A percentile compares a stretch with the other conserved stretches of the same genome.
These are phyloP conservation scores for Neonectria coccinea DNA, from an alignment of 2,329 filamentous ascomycete genomes.

Conservation along the genomic window DNA sequence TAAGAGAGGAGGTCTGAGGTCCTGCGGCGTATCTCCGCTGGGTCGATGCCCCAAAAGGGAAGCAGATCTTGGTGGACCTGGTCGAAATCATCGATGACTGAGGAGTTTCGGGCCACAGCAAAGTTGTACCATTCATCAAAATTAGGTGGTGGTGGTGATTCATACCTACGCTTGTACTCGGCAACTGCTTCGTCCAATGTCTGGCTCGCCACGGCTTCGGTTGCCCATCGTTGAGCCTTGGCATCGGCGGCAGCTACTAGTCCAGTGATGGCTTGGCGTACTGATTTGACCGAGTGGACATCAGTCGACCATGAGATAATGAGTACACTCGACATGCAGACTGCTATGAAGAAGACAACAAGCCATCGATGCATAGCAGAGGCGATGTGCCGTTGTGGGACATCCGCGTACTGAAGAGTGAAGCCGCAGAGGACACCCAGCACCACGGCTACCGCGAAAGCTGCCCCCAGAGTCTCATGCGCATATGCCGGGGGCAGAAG, in stretches of 20 bases:
- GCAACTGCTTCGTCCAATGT: slow-evolving; percentile 49
- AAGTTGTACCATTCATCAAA: slow-evolving; percentile 87
- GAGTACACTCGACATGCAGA: slow-evolving; percentile 18
- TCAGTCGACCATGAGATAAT: slow-evolving; percentile 5
- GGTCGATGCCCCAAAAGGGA: slow-evolving; percentile 80
- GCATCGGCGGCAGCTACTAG: slow-evolving; percentile 28
- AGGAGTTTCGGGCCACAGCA: slow-evolving; percentile 69
- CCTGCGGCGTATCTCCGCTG: slow-evolving; percentile 72
- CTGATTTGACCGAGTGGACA: not conserved
- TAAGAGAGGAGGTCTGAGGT: slow-evolving; percentile 48
- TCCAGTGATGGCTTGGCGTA: slow-evolving; percentile 29
- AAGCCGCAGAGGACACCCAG: too few relatives aligned
- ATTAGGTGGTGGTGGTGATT: slow-evolving; percentile 77
- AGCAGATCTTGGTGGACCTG: slow-evolving; percentile 78
- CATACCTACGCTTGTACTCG: slow-evolving; percentile 58
- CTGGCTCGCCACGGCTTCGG: slow-evolving; percentile 37
- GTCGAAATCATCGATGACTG: slow-evolving; percentile 81
- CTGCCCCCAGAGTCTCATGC: slow-evolving; percentile 6
- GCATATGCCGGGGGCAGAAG: slow-evolving; percentile 8
- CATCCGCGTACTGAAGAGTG: too few relatives aligned
- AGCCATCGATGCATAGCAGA: too few relatives aligned
- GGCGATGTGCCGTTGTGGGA: too few relatives aligned
- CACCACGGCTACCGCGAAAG: too few relatives aligned
- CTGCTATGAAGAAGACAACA: too few relatives aligned
- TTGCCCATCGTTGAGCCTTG: slow-evolving; percentile 30